phyloP scores from a whole-genome alignment of 192 early-diverging fungal species.

The Lunasporangiospora selenospora region DNA sequence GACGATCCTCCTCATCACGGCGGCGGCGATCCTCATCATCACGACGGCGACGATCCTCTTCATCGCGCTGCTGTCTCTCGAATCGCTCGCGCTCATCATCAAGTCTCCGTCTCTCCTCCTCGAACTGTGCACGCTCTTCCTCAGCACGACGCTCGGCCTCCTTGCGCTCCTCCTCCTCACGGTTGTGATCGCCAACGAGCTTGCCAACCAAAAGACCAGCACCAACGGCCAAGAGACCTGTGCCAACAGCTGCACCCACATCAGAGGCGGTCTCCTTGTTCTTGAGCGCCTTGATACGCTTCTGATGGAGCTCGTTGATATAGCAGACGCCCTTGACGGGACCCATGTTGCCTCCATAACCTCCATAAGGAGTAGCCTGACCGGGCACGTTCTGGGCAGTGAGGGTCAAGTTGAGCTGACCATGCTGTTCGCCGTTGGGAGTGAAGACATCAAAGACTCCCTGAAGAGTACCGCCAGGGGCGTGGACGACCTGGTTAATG shows the following conservation, averaged over 20 bases:
- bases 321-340: constrained; percentile 48
- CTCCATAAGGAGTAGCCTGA: constrained; percentile 10
- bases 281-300: constrained; percentile 47
- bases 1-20: neutral
- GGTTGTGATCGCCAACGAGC: constrained; percentile 43
- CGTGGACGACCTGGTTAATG: constrained; percentile 54
- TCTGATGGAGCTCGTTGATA: constrained; percentile 45
- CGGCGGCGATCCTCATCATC: constrained; percentile 5
- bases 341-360: constrained; percentile 2
- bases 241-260: constrained; percentile 44
- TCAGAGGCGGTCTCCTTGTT: constrained; percentile 50
- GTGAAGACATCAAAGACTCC: constrained; percentile 52
- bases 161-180: constrained; percentile 31
- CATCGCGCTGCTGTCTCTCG: constrained; percentile 22
- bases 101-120: constrained; percentile 18
- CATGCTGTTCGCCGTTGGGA: constrained; percentile 49
- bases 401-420: constrained; percentile 50
- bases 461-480: constrained; percentile 48
- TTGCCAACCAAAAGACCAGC: constrained; percentile 54
- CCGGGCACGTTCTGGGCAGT: constrained; percentile 50
- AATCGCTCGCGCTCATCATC: constrained; percentile 22
- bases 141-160: constrained; percentile 16
- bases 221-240: constrained; percentile 52
- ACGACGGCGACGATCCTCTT: constrained; percentile 6
- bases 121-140: constrained; percentile 19